phyloP scores from a whole-genome alignment of 2,329 filamentous ascomycete species.

The Fusarium albosuccineum region DNA sequence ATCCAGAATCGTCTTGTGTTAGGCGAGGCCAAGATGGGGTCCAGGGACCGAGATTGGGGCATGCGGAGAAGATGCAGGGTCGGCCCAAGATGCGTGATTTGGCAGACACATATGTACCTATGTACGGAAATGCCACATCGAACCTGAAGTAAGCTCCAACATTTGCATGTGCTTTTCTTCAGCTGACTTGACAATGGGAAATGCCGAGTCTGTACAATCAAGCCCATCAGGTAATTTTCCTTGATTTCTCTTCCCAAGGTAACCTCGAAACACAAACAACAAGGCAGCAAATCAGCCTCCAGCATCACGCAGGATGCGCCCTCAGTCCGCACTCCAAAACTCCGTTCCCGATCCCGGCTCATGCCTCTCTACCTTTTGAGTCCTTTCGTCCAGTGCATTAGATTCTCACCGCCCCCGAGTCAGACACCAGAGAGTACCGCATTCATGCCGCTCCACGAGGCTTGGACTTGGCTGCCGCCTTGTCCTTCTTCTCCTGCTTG shows the following conservation, averaged over 20 bases:
- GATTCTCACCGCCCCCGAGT: conserved; percentile 8
- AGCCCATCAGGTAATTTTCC: neutral
- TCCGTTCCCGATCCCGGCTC: conserved; percentile 27
- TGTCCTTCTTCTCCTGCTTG: conserved; percentile 95
- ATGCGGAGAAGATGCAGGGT: conserved; percentile 25
- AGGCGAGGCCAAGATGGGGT: neutral
- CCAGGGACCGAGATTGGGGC: conserved; percentile 21
- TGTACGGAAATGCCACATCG: too few relatives aligned
- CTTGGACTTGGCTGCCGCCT: conserved; percentile 90
- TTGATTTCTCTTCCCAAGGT: neutral
- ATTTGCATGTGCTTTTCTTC: neutral
- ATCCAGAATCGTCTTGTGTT: conserved; percentile 7
- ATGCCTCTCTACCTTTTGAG: conserved; percentile 11
- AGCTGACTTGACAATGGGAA: too few relatives aligned
- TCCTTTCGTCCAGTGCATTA: conserved; percentile 8
- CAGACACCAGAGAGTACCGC: neutral
- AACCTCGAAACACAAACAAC: neutral
- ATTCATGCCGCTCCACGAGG: conserved; percentile 71
- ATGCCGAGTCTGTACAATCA: neutral
- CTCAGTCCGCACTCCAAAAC: conserved; percentile 39
- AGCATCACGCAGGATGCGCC: conserved; percentile 1
- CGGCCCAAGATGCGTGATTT: neutral
- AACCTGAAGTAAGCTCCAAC: neutral
- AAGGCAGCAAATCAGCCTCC: neutral
- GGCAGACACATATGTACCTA: neutral